phyloP scores from a whole-genome alignment of 2,329 filamentous ascomycete species.

The Hymenotorrendiella dingleyae region DNA sequence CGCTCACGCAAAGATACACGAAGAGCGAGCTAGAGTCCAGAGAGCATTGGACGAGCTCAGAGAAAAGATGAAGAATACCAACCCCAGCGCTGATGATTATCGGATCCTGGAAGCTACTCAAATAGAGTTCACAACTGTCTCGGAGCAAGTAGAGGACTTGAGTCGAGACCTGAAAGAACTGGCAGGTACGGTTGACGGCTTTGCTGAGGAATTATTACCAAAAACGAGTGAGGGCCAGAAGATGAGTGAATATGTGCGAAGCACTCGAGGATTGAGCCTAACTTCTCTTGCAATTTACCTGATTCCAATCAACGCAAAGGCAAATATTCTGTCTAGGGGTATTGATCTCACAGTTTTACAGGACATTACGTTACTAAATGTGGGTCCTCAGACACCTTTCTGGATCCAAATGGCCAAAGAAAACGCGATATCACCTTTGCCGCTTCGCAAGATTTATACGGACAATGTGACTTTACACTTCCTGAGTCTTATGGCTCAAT shows the following conservation, averaged over 20 bases:
- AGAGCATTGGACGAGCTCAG: constrained; percentile 20
- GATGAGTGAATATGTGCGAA: constrained; percentile 47
- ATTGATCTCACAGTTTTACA: constrained; percentile 52
- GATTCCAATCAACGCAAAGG: constrained; percentile 54
- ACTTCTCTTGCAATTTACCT: constrained; percentile 50
- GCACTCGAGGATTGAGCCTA: constrained; percentile 52
- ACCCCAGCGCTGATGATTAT: constrained; percentile 5
- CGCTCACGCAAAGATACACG: constrained; percentile 6
- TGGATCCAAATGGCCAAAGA: constrained; percentile 53
- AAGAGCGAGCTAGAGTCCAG: constrained; percentile 13
- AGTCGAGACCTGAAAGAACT: constrained; percentile 9
- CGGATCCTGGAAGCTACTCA: constrained; percentile 3
- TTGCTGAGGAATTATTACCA: not conserved
- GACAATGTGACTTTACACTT: constrained; percentile 55
- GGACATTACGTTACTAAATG: constrained; percentile 55
- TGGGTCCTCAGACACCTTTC: constrained; percentile 54
- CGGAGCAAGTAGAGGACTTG: constrained; percentile 7
- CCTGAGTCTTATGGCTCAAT: constrained; percentile 46
- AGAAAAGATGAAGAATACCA: constrained; percentile 6
- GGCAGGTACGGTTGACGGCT: constrained; percentile 8
- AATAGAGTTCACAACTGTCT: constrained; percentile 7
- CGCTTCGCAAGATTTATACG: constrained; percentile 53
- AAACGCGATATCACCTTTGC: constrained; percentile 45
- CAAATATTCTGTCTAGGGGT: constrained; percentile 49
- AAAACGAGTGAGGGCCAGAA: not conserved